Base-by-base conservation (phyloP, 2,329 filamentous ascomycete species). In the Alternaria rosae region DNA sequence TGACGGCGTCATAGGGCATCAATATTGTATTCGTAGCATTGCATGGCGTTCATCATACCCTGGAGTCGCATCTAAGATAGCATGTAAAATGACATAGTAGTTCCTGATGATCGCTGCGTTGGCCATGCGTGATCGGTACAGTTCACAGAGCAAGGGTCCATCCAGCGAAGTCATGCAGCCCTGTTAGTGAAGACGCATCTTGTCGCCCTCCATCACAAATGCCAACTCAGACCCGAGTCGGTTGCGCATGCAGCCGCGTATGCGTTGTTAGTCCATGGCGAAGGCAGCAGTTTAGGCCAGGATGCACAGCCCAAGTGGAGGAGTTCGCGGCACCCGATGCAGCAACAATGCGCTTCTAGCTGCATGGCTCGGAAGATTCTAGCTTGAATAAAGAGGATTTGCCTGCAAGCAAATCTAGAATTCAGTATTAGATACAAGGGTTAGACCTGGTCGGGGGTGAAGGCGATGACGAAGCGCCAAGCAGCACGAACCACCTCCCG, bases 231-330 rank as follows among this genome's bases (percentile, higher is more conserved):
- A 62, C 23, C 26, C 52, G 52, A 59, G 47, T 54, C 57, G 66
- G 68, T 71, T 73, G 68, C 66, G 69, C 71, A 72, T 77, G 76
- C 73, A 74, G 74, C 71, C 74, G 73, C 67, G 71, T 76, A 63
- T 77, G 76, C 67, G 74, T 73, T 76, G 74, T 70, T 57, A 47
- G 38, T 38, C 65, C 56, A 55, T 53, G 43, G 65, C 59, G 26
- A 57, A 71, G 68, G 66, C 68, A 71, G 57, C 69, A 58, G 64
- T 66, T 20, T 63, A 61, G 50, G 58, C 42, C 25, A 42, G 57
- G 41, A 54, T 48, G 47, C 30, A 41, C 54, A 52, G 54, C 41
- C 54, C 30, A 32, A 12, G 42, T 32, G 43, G 57, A 59, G 41
- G 42, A 41, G 45, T 21, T 55, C 32, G 48, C 43, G 61, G 28